These are phyloP conservation scores for Candida palmyrensis DNA, from an alignment of 805 yeast genomes.

Conservation along the genomic window DNA sequence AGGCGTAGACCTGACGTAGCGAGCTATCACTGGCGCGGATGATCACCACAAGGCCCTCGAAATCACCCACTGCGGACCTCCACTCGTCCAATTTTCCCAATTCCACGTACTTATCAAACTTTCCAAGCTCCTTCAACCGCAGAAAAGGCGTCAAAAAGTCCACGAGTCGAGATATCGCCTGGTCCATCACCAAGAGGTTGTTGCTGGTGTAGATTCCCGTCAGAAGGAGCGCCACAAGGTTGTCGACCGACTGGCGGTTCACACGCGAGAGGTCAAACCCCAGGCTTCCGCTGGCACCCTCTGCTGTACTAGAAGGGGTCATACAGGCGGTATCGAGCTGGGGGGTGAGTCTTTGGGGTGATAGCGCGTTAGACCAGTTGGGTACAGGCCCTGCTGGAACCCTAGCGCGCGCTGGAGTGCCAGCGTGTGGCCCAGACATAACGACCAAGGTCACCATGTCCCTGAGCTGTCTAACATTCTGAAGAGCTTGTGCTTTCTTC, in stretches of 20 bases:
- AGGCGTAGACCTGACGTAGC: conserved; percentile 12
- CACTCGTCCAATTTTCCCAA: conserved; percentile 19
- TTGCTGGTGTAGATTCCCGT: conserved; percentile 18
- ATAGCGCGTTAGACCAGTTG: too few relatives aligned
- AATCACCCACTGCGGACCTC: conserved; percentile 9
- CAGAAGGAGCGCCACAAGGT: conserved; percentile 15
- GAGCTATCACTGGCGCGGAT: conserved; percentile 10
- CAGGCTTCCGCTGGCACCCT: too few relatives aligned
- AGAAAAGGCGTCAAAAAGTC: conserved; percentile 55
- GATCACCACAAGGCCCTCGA: conserved; percentile 14
- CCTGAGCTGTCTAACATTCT: too few relatives aligned
- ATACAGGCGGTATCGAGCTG: conserved; percentile 2
- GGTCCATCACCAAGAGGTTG: conserved; percentile 40
- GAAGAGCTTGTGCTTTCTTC: too few relatives aligned
- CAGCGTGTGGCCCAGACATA: too few relatives aligned
- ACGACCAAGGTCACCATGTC: too few relatives aligned
- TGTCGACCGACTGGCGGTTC: conserved; percentile 14
- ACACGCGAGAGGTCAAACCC: too few relatives aligned
- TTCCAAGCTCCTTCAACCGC: conserved; percentile 42
- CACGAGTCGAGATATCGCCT: conserved; percentile 41
- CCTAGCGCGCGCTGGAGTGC: too few relatives aligned
- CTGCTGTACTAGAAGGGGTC: too few relatives aligned
- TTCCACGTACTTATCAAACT: conserved; percentile 48
- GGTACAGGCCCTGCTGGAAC: too few relatives aligned
- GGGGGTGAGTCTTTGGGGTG: too few relatives aligned